Conservation (phyloP, 192 early-diverging fungal species). For the Backusella tarrabulga region DNA sequence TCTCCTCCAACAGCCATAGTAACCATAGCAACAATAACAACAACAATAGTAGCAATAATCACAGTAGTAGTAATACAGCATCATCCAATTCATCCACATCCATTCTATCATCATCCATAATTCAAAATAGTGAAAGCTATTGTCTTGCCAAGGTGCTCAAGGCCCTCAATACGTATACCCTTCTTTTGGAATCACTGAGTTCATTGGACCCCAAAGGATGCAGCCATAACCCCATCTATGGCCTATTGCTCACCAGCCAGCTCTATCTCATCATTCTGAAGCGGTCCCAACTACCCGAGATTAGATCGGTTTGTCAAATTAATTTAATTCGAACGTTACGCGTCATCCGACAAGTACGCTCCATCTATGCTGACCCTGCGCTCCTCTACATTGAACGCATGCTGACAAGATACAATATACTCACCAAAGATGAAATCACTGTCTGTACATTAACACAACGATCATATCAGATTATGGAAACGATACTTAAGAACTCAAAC, state of each 20-base stretch:
- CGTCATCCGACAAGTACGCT: background rate
- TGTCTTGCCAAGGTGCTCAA: constrained; percentile 12
- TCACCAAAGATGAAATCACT: background rate
- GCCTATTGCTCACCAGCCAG: background rate
- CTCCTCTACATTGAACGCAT: constrained; percentile 12
- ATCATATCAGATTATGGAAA: background rate
- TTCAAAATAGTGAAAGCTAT: background rate
- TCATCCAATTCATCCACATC: background rate
- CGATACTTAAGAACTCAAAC: background rate
- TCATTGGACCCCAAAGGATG: constrained; percentile 15
- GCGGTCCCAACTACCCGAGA: background rate
- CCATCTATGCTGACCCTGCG: background rate
- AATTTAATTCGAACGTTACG: constrained; percentile 17
- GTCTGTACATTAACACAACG: constrained; percentile 1
- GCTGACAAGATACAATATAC: background rate
- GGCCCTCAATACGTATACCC: constrained; percentile 13
- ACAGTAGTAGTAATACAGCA: background rate
- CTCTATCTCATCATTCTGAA: constrained; percentile 11
- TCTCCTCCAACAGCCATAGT: background rate
- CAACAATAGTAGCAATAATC: background rate
- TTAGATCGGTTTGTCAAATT: constrained; percentile 11
- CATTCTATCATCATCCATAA: background rate
- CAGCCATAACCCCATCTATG: constrained; percentile 16
- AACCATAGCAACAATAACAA: background rate
- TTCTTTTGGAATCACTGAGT: constrained; percentile 13